A percentile compares a stretch with the other conserved stretches of the same genome.
Evolutionary conservation across 108 stramenopile genomes (phyloP).

Genomic region (Mediolabrus comicus): DNA sequence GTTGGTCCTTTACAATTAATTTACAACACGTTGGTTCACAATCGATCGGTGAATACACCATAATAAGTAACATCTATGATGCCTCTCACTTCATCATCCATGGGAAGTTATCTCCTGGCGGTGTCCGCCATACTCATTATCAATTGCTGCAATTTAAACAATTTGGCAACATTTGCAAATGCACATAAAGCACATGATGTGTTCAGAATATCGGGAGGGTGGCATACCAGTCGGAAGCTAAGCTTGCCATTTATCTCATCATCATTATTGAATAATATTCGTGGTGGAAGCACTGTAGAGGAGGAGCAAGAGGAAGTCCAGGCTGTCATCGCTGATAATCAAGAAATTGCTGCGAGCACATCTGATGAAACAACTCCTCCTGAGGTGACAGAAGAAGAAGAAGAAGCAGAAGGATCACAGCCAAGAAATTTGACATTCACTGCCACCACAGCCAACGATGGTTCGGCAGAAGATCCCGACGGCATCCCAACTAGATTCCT

Average conservation of each 20-base stretch:
- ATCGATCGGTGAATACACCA: not conserved
- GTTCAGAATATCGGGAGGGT: slow-evolving; percentile 4
- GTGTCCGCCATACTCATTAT: not conserved
- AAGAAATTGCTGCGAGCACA: not conserved
- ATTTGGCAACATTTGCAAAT: no score
- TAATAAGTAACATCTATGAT: not conserved
- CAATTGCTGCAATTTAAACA: not conserved
- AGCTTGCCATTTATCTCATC: not conserved
- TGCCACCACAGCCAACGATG: slow-evolving; percentile 56
- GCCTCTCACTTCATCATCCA: not conserved
- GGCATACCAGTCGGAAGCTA: slow-evolving; percentile 1
- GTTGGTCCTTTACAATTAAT: no score
- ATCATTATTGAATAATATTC: slow-evolving; percentile 2
- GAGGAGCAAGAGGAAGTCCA: not conserved
- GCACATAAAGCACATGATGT: not conserved
- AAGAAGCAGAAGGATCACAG: not conserved
- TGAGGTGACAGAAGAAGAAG: not conserved
- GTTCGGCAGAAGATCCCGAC: slow-evolving; percentile 64
- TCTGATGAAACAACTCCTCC: not conserved
- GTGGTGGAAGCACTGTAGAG: slow-evolving; percentile 23
- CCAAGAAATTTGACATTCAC: slow-evolving; percentile 32
- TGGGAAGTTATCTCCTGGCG: not conserved
- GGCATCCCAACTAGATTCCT: slow-evolving; percentile 71
- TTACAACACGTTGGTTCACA: not conserved
- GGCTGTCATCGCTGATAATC: not conserved